phyloP scores from a whole-genome alignment of 1,284 basidiomycete species.

The Malassezia sp. region DNA sequence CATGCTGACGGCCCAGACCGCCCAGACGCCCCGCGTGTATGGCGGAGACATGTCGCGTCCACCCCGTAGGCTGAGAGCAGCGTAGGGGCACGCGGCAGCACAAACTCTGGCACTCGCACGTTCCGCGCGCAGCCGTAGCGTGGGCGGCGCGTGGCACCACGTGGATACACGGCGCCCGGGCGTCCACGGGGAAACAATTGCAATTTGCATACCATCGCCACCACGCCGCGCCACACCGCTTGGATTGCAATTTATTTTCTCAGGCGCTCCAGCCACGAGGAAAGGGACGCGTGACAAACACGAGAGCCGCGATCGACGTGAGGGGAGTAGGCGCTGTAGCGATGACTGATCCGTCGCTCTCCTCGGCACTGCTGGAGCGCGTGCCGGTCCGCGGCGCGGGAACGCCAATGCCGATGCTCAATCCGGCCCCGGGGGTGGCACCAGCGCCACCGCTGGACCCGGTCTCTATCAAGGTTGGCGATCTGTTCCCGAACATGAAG shows the following conservation, averaged over 20 bases:
- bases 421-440: not conserved
- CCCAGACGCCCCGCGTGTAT: no score
- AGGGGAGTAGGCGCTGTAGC: not conserved
- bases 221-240: not conserved
- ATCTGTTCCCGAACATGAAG: slow-evolving; percentile 17
- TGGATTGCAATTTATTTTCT: slow-evolving; percentile 15
- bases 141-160: slow-evolving; percentile 1
- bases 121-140: no score
- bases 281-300: no score
- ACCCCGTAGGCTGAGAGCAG: no score
- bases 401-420: no score
- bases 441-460: slow-evolving; percentile 1
- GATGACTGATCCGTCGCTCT: slow-evolving; percentile 11
- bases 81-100: no score
- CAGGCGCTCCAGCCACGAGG: not conserved
- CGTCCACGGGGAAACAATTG: no score
- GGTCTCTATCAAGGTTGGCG: slow-evolving; percentile 14
- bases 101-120: no score
- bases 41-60: no score
- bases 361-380: slow-evolving; percentile 12
- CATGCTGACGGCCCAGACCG: no score
- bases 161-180: no score
- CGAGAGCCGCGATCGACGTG: not conserved
- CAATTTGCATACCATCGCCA: slow-evolving; percentile 2
- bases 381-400: slow-evolving; percentile 5